Base-by-base conservation (phyloP, 257 asterid genomes). In the Solanum sejunctum region DNA sequence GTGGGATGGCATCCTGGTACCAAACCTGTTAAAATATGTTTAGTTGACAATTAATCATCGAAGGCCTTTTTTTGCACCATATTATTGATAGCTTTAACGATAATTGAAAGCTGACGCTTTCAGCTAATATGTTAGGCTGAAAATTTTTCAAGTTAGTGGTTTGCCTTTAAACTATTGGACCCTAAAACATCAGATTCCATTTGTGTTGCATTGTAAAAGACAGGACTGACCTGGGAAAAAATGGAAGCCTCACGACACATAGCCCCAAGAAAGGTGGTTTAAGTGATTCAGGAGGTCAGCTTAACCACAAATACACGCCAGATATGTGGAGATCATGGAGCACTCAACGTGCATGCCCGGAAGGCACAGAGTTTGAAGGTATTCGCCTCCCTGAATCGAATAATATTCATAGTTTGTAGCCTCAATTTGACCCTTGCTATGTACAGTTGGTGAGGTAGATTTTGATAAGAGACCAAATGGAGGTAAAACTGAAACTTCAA, bases 371-470 rank as follows among this genome's bases (percentile, higher is more conserved):
- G 16, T 92, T 94, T 88, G 98, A 95, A 94, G 98, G 98, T 92
- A 67, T 71, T 56, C 39, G 80, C 49, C 47, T 84, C 57, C 51
- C 45, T 72, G 78, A 17, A 63, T 80, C 57, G 51, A 63, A 57
- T 79, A 67, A 58, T 78, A 47, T 78, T 78, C 83, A 16, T 32
- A 70, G 58, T 28, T 67, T 52, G 58, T 71, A 49, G 21, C 54
- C 66, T 47, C 64, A 12, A 28, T 66, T 67, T 83, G 55, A 86
- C 83, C 73, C 61, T 51, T 80, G 79, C 71, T 79, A 87, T 84
- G 21, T 87, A 90, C 95, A 97, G 99, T 97, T 90, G 98, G 92
- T 45, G 99, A 97, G 89, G 90, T 96, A 85, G 89, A 89, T 84
- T 91, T 85, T 16, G 64, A 72, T 80, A 85, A 84, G 64, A 84